These are phyloP conservation scores for Phytopythium montanum DNA, from an alignment of 352 stramenopile genomes.

Conservation along the genomic window DNA sequence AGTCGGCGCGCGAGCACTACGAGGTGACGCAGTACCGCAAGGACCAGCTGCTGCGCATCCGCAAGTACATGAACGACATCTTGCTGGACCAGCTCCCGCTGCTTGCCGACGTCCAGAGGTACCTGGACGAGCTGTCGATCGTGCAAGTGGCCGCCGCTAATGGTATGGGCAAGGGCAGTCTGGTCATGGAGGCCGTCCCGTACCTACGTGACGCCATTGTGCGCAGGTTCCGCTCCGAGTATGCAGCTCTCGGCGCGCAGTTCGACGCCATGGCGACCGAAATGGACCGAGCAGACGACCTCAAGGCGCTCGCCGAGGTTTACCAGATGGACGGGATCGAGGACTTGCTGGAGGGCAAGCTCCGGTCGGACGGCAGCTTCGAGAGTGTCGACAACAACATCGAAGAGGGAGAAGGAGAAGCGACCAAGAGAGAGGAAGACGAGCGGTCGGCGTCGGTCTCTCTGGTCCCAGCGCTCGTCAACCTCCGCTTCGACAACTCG, in stretches of 20 bases:
- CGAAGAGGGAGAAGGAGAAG: slow-evolving; percentile 9
- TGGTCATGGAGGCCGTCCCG: slow-evolving; percentile 81
- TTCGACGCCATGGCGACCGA: slow-evolving; percentile 44
- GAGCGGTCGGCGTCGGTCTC: background rate
- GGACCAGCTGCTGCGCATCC: slow-evolving; percentile 88
- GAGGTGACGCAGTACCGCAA: slow-evolving; percentile 94
- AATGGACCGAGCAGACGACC: slow-evolving; percentile 54
- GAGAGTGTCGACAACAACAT: slow-evolving; percentile 5
- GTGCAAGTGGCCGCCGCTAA: slow-evolving; percentile 63
- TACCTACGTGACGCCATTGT: slow-evolving; percentile 57
- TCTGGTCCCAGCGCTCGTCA: slow-evolving; percentile 23
- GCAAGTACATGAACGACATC: slow-evolving; percentile 95
- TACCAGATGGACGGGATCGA: slow-evolving; percentile 82
- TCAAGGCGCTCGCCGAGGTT: slow-evolving; percentile 62
- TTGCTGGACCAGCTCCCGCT: slow-evolving; percentile 95
- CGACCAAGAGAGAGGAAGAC: slow-evolving; percentile 14
- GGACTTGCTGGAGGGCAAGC: slow-evolving; percentile 41
- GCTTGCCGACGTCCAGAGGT: slow-evolving; percentile 91
- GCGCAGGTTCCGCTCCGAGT: slow-evolving; percentile 35
- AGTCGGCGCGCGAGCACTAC: slow-evolving; percentile 92
- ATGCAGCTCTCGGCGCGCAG: slow-evolving; percentile 28
- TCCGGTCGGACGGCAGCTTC: background rate
- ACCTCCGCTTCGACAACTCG: slow-evolving; percentile 42
- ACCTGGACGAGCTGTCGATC: slow-evolving; percentile 95
- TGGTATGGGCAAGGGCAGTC: slow-evolving; percentile 29